Base-by-base conservation (phyloP, 2,329 filamentous ascomycete genomes). In the Bipolaris oryzae region DNA sequence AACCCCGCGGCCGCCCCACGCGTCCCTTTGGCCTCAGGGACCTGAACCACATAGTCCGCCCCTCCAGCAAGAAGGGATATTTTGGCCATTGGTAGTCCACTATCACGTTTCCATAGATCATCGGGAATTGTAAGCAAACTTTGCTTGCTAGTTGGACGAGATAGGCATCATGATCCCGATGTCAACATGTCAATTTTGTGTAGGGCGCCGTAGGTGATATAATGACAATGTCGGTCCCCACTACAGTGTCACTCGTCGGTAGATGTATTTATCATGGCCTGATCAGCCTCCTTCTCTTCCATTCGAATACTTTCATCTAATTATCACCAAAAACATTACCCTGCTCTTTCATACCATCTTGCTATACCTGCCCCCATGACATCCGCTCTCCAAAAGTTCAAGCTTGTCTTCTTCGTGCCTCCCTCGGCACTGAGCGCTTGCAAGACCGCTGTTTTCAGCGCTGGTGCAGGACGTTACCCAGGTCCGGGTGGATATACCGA, bases 331-430 rank as follows among this genome's bases (percentile, higher is more conserved):
- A 3, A 48, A 48, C n/a, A 13, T 44, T 16, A 7, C n/a, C 20
- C 9, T 21, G 7, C 37, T 31, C 37, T 43, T n/a, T 11, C 13
- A 10, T 10, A 31, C 11, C 37, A 31, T n/a, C 5, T 25, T 38
- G n/a, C 37, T 33, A 15, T 18, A 25, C 33, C 41, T 41, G 21
- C 20, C 16, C 28, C 33, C 35, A 56, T 56, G 53, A 35, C 53
- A 23, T 52, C 53, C 28, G 38, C 20, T 9, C 35, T 52, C 15
- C 60, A 66, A 21, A 73, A 69, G 50, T 76, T 71, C 73, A 81
- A 81, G 62, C 73, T 82, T 28, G 60, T 81, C 62, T 81, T 80
- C 71, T 80, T 76, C 69, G 70, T 74, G 6, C 80, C 80, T 9
- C 69, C 70, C 15, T 50, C 73, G 28, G 62, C 72, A 15, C 72